phyloP scores from a whole-genome alignment of 306 rosid species.

The Quercus dentata region DNA sequence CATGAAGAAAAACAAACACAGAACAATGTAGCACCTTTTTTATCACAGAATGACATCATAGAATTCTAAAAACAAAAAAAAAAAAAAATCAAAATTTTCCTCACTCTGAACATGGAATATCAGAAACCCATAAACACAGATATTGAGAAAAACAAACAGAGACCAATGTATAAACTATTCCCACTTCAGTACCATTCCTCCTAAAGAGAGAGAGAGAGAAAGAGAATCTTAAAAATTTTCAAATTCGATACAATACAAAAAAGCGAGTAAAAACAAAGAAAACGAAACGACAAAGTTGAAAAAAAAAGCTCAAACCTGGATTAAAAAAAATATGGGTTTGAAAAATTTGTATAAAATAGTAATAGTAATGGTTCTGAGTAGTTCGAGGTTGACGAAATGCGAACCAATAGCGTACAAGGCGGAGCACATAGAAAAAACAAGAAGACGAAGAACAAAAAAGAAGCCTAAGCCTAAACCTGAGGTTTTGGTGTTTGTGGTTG shows the following conservation, averaged over 20 bases:
- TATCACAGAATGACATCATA: not conserved
- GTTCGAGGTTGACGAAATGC: constrained; percentile 36
- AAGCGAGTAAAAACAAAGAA: constrained; percentile 17
- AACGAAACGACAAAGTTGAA: constrained; percentile 42
- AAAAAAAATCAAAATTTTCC: not conserved
- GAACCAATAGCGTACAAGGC: constrained; percentile 35
- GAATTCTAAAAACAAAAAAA: constrained; percentile 2
- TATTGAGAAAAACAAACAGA: not conserved
- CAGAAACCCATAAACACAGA: constrained; percentile 6
- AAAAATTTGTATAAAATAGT: too few relatives aligned
- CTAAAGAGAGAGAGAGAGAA: constrained; percentile 22
- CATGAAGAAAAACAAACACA: too few relatives aligned
- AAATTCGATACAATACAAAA: constrained; percentile 27
- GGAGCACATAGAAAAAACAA: constrained; percentile 3
- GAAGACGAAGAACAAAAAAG: not conserved
- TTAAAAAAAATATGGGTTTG: not conserved
- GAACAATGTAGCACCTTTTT: not conserved
- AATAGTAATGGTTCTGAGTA: too few relatives aligned
- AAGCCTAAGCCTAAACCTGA: constrained; percentile 33
- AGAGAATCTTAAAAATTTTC: constrained; percentile 37
- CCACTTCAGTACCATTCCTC: constrained; percentile 14
- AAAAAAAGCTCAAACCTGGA: constrained; percentile 17
- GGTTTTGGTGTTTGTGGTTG: constrained; percentile 32
- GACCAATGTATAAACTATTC: not conserved
- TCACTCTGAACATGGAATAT: constrained; percentile 21